Base-by-base conservation (phyloP, 495 filamentous ascomycete genomes). In the Immersiella caudata region DNA sequence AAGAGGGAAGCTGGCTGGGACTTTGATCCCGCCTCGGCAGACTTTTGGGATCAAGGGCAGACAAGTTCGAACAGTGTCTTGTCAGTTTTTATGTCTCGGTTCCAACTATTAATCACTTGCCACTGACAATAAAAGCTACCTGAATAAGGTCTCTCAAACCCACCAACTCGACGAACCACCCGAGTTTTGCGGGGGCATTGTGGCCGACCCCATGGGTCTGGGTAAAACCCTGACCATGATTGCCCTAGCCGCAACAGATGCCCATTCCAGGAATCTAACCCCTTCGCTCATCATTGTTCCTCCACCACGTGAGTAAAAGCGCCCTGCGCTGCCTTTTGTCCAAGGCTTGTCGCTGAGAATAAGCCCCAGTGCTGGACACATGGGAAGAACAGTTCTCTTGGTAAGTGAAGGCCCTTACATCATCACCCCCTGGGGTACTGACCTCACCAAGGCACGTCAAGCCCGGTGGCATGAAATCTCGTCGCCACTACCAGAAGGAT, bases 191-290 rank as follows among this genome's bases (percentile, higher is more conserved):
- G 79, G 79, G 0, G 79, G 80, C 0, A 80, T 82, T 35, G 67
- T 82, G 27, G 80, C 79, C 0, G 80, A 82, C 50, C 68, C 75
- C 5, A 81, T 81, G 79, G 79, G 80, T 16, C 71, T 80, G 0
- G 79, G 80, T 0, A 81, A 81, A 73, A 76, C 76, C 1, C 56
- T 82, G 11, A 76, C 71, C 11, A 79, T 81, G 71, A 80, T 81
- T 29, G 63, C 78, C 26, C 60, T 82, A 8, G 59, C 78, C 21
- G 79, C 77, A 26, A 60, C 55, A 4, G 74, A 76, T 49, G 24
- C 25, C 25, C n/a, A 60, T 14, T n/a, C n/a, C n/a, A n/a, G n/a
- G n/a, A n/a, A n/a, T n/a, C n/a, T n/a, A n/a, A n/a, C n/a, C n/a
- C n/a, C n/a, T n/a, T 22, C 66, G 64, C 74, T 82, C 0, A 16